A percentile compares a stretch with the other conserved stretches of the same genome.
phyloP scores from a whole-genome alignment of 2,329 filamentous ascomycete genomes.

The Verticillium isaacii region DNA sequence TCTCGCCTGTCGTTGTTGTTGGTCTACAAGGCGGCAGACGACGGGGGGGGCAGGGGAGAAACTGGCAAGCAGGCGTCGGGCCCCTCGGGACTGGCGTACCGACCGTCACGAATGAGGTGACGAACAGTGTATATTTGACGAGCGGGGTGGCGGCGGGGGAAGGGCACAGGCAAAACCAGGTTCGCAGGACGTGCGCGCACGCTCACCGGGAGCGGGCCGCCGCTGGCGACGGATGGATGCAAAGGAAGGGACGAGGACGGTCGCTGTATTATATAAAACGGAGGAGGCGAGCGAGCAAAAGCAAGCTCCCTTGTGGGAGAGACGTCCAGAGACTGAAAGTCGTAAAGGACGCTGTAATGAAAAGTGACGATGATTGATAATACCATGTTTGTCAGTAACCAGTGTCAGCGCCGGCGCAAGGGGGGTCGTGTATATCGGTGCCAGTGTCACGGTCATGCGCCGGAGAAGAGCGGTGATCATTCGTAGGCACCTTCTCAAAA shows the following conservation, averaged over 20 bases:
- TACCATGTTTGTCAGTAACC: background rate
- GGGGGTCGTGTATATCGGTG: background rate
- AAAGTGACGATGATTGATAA: background rate
- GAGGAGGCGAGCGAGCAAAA: background rate
- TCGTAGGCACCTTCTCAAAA: background rate
- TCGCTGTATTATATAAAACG: background rate
- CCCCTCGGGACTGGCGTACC: background rate
- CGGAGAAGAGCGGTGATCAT: background rate
- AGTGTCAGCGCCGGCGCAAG: background rate
- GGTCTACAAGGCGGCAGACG: background rate
- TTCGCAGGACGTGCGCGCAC: background rate
- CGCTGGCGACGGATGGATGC: background rate
- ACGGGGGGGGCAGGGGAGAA: background rate
- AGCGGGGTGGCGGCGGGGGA: background rate
- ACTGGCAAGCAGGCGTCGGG: background rate
- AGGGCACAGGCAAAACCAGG: background rate
- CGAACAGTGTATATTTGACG: slow-evolving; percentile 3
- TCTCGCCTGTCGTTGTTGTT: background rate
- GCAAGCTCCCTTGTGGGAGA: background rate
- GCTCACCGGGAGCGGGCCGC: background rate
- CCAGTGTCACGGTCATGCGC: background rate
- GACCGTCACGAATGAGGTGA: slow-evolving; percentile 1
- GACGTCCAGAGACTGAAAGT: background rate
- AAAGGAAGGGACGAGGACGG: background rate
- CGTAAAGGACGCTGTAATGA: background rate